These are phyloP conservation scores for Rhodocollybia butyracea DNA, from an alignment of 768 basidiomycete genomes.

Conservation along the genomic window DNA sequence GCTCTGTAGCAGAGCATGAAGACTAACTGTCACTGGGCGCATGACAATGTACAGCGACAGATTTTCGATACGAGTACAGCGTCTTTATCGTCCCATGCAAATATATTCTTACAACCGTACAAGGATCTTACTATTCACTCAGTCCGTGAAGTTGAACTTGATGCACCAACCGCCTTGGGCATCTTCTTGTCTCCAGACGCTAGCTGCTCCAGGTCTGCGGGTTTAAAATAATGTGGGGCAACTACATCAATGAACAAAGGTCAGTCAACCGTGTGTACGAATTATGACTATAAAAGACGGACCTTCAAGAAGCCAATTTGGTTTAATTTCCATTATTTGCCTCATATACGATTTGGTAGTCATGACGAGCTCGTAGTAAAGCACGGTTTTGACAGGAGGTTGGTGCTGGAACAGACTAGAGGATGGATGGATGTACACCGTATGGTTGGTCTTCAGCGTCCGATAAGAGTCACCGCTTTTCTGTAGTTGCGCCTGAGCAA, in stretches of 20 bases:
- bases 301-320: slow-evolving; percentile 91
- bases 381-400: slow-evolving; percentile 83
- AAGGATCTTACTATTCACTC: too few species aligned
- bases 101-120: too few species aligned
- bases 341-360: slow-evolving; percentile 97
- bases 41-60: too few species aligned
- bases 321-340: slow-evolving; percentile 98
- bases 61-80: too few species aligned
- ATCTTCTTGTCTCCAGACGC: slow-evolving; percentile 87
- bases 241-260: slow-evolving; percentile 50
- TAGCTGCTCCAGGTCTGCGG: slow-evolving; percentile 75
- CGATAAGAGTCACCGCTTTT: slow-evolving; percentile 97
- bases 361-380: slow-evolving; percentile 97
- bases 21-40: too few species aligned
- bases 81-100: too few species aligned
- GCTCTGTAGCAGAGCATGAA: too few species aligned
- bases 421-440: slow-evolving; percentile 95
- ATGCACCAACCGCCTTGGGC: slow-evolving; percentile 73
- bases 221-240: slow-evolving; percentile 95
- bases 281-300: slow-evolving; percentile 19
- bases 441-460: slow-evolving; percentile 93
- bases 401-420: slow-evolving; percentile 94
- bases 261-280: slow-evolving; percentile 8
- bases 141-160: too few species aligned
- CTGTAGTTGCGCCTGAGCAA: slow-evolving; percentile 76